Evolutionary conservation across 306 rosid genomes (phyloP).

Genomic region (Geum urbanum): DNA sequence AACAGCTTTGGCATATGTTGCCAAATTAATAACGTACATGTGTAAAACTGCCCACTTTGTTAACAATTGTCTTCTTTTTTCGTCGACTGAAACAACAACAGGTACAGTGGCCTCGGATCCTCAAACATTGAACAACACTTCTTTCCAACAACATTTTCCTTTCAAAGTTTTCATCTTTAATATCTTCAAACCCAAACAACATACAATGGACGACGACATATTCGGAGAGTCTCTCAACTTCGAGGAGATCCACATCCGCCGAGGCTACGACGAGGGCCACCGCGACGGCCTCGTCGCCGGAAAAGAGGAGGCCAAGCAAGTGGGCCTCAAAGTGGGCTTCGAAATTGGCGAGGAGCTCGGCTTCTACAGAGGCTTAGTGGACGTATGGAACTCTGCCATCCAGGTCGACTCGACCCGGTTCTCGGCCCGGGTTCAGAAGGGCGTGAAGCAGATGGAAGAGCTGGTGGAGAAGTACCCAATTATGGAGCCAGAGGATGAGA

Average conservation of each 20-base stretch:
- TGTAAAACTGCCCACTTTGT: too few species aligned
- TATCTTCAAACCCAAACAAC: background rate
- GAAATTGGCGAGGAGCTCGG: constrained; percentile 78
- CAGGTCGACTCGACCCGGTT: constrained; percentile 44
- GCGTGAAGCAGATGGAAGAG: constrained; percentile 62
- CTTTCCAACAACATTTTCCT: too few species aligned
- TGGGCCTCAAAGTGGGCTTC: constrained; percentile 73
- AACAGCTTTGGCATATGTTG: too few species aligned
- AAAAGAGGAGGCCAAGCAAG: constrained; percentile 54
- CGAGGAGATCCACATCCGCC: constrained; percentile 59
- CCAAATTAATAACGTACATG: too few species aligned
- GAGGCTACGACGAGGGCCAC: constrained; percentile 68
- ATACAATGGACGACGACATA: constrained; percentile 32
- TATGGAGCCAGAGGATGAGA: constrained; percentile 59
- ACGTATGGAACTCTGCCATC: constrained; percentile 49
- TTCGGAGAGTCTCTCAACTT: constrained; percentile 55
- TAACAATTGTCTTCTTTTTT: too few species aligned
- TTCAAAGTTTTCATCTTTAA: background rate
- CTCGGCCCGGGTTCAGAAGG: constrained; percentile 44
- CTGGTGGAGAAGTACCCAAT: constrained; percentile 55
- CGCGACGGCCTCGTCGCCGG: constrained; percentile 46
- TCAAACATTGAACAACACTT: too few species aligned
- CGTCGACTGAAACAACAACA: too few species aligned
- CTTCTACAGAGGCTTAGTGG: constrained; percentile 64
- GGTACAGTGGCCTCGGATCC: too few species aligned